Evolutionary conservation across 768 basidiomycete genomes (phyloP), one percentile per base, ranked within the genome.

Genomic region (Mrakia blollopis): DNA sequence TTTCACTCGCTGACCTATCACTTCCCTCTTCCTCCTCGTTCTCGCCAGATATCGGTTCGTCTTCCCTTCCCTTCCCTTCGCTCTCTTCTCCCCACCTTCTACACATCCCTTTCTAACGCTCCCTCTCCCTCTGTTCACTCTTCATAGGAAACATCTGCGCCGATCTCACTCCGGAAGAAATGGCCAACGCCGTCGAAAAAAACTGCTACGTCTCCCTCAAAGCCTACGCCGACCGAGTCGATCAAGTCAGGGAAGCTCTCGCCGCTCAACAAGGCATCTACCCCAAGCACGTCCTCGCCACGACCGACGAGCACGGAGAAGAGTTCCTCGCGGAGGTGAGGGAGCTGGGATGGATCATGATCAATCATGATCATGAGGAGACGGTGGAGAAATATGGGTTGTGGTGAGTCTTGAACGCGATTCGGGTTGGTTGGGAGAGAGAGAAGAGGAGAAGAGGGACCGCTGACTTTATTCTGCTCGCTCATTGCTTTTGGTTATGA

Each of bases 251-350:
- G 50, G 63, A 41, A 28, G 63, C 54, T n/a, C 76, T 79, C 32
- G 68, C 63, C 8, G 44, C 65, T 25, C 41, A 72, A 50, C 52
- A 28, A n/a, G 77, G 77, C 11, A 68, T 72, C 71, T 44, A 65
- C 57, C 67, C 76, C 8, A 41, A 72, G n/a, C 41, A 50, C 39
- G 73, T 77, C 25, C 63, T 79, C 23, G 77, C 71, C 21, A 79
- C 79, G 37, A 79, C 79, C 9, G 79, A 79, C 67, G 79, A 79
- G 74, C 76, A 77, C 63, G 79, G 72, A 68, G 73, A 79, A 50
- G 70, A 68, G 39, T 79, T 79, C 63, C 44, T 79, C 4, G 61
- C 52, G 39, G 54, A 77, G 54, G 79, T 77, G 11, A 72, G 60
- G 52, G 60, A 47, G 32, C 60, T 74, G 0, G 79, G 79, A 14